Percentiles rank a stretch among this genome's conserved stretches.
Evolutionary conservation across 768 basidiomycete genomes (phyloP).

Genomic region (Pleurotus pulmonarius): DNA sequence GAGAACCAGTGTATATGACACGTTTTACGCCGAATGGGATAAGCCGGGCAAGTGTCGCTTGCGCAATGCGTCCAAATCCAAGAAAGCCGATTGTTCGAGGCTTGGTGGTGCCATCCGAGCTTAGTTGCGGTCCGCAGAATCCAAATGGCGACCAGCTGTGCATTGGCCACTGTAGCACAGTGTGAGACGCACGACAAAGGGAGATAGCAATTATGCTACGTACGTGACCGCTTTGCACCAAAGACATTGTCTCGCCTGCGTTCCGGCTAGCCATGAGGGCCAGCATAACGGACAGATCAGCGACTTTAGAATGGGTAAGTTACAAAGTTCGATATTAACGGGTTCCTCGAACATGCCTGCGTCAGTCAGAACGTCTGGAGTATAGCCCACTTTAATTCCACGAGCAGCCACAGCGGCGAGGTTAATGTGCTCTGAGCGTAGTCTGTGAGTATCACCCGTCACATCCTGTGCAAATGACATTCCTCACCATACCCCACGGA

Average conservation of each 20-base stretch:
- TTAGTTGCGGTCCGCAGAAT: slow-evolving; percentile 81
- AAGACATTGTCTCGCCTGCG: slow-evolving; percentile 52
- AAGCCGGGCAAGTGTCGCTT: slow-evolving; percentile 76
- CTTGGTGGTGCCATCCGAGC: slow-evolving; percentile 19
- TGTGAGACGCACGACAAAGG: background rate
- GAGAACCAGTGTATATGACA: slow-evolving; percentile 60
- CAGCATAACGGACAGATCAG: slow-evolving; percentile 88
- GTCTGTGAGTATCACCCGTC: background rate
- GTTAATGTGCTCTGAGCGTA: slow-evolving; percentile 72
- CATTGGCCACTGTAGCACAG: slow-evolving; percentile 63
- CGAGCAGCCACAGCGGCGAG: slow-evolving; percentile 54
- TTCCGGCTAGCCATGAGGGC: slow-evolving; percentile 92
- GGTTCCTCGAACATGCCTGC: slow-evolving; percentile 50
- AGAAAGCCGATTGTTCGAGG: slow-evolving; percentile 80
- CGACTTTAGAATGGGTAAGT: slow-evolving; percentile 48
- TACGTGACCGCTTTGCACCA: slow-evolving; percentile 72
- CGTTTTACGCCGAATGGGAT: slow-evolving; percentile 78
- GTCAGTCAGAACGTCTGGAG: slow-evolving; percentile 90
- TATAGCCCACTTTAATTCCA: slow-evolving; percentile 78
- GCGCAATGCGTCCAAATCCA: slow-evolving; percentile 93
- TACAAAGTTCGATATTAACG: no score
- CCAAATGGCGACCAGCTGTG: slow-evolving; percentile 79
- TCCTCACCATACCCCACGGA: slow-evolving; percentile 80
- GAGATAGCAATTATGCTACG: slow-evolving; percentile 14
- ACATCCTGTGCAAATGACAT: background rate